Evolutionary conservation across 2,329 filamentous ascomycete genomes (phyloP).

Genomic region (Dactylellina leptospora): DNA sequence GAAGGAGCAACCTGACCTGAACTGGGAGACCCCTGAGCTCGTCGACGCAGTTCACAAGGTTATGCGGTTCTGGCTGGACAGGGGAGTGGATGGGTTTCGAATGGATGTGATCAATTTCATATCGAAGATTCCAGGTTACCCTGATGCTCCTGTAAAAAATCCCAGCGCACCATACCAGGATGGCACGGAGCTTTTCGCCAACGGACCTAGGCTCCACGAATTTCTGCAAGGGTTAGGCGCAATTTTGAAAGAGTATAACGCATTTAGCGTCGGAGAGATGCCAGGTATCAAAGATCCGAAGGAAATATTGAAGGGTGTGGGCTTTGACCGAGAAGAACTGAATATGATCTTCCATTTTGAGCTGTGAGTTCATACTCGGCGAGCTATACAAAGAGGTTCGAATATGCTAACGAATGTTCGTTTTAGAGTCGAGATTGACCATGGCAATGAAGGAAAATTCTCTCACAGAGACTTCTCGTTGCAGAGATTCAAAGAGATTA

Average conservation of each 20-base stretch:
- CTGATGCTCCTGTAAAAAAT: conserved; percentile 67
- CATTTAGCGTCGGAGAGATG: conserved; percentile 77
- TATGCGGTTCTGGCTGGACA: conserved; percentile 81
- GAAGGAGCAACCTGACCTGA: conserved; percentile 81
- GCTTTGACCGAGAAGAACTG: conserved; percentile 68
- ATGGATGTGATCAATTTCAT: conserved; percentile 79
- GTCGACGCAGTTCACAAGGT: conserved; percentile 75
- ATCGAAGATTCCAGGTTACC: conserved; percentile 70
- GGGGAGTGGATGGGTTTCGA: conserved; percentile 77
- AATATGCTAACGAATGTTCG: background rate
- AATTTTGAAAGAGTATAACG: conserved; percentile 69
- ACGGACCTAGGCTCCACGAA: conserved; percentile 75
- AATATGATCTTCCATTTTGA: conserved; percentile 80
- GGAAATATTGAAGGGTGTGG: conserved; percentile 67
- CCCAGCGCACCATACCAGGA: conserved; percentile 63
- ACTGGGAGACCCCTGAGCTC: conserved; percentile 78
- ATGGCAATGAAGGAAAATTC: conserved; percentile 63
- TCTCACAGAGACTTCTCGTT: conserved; percentile 63
- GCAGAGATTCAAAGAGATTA: conserved; percentile 65
- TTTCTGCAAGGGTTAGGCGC: conserved; percentile 73
- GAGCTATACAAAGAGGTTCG: background rate
- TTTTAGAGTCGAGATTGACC: conserved; percentile 65
- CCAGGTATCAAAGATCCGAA: conserved; percentile 64
- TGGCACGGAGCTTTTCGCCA: conserved; percentile 69
- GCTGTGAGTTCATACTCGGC: conserved; percentile 61